Conservation (phyloP, 331 rosid species). For the Quercus tomentella region DNA sequence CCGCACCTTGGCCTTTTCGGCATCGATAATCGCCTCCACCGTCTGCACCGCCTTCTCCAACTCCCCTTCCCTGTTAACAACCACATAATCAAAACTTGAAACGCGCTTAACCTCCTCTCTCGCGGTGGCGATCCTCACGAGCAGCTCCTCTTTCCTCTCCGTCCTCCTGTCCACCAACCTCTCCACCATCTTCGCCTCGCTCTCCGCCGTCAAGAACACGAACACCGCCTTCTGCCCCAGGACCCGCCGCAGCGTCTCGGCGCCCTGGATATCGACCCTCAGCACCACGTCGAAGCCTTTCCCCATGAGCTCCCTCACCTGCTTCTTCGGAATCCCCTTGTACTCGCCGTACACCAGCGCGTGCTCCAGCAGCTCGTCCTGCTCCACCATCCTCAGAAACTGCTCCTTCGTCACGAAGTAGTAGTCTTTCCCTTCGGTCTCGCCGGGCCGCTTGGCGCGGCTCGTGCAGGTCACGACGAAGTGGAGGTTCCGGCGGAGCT, state of each 20-base stretch:
- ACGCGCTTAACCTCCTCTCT: constrained; percentile 87
- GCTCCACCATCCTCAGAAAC: constrained; percentile 53
- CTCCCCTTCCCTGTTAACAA: constrained; percentile 79
- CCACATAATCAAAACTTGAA: constrained; percentile 74
- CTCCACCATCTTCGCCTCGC: constrained; percentile 74
- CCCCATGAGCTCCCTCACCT: constrained; percentile 70
- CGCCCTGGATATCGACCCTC: constrained; percentile 95
- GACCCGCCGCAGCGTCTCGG: constrained; percentile 62
- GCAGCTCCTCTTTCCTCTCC: constrained; percentile 67
- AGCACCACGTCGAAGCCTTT: constrained; percentile 69
- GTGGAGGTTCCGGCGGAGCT: constrained; percentile 50
- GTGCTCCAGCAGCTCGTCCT: constrained; percentile 71
- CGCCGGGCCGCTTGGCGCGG: constrained; percentile 58
- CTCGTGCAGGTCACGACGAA: constrained; percentile 86
- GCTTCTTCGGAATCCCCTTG: constrained; percentile 88
- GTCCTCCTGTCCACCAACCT: constrained; percentile 78
- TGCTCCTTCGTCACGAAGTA: constrained; percentile 68
- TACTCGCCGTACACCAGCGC: constrained; percentile 93
- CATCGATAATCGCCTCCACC: constrained; percentile 69
- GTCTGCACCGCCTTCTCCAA: constrained; percentile 69
- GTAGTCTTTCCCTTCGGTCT: constrained; percentile 72
- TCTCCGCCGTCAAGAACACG: constrained; percentile 73
- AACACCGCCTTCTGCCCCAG: constrained; percentile 78
- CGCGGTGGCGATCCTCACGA: constrained; percentile 78
- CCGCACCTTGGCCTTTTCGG: constrained; percentile 90